Conservation (phyloP, 2,329 filamentous ascomycete species). For the Zalaria obscura region DNA sequence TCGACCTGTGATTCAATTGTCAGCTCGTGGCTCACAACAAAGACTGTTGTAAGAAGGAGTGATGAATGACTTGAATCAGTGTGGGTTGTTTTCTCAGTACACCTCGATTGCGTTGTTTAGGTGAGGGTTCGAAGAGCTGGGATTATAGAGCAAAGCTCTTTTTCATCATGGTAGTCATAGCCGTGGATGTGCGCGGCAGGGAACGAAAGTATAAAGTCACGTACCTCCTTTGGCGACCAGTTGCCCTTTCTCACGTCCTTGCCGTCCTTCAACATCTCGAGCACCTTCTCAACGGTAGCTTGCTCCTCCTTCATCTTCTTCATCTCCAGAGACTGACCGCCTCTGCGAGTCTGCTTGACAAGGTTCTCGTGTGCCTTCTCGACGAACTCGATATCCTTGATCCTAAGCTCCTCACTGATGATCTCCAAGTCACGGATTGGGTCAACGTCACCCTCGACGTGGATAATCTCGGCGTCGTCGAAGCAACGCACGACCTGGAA, state of each 20-base stretch:
- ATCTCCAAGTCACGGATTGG: constrained; percentile 88
- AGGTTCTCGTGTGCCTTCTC: constrained; percentile 89
- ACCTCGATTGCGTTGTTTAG: constrained; percentile 54
- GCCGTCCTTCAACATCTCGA: constrained; percentile 69
- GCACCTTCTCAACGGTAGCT: constrained; percentile 80
- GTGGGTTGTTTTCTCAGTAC: constrained; percentile 70
- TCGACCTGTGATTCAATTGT: constrained; percentile 55
- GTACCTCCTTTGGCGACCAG: constrained; percentile 92
- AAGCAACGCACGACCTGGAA: constrained; percentile 35
- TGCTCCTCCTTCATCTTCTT: constrained; percentile 96
- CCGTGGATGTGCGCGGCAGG: constrained; percentile 10
- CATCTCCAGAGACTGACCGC: constrained; percentile 90
- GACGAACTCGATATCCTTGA: constrained; percentile 97
- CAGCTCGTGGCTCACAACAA: background rate
- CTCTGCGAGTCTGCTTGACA: constrained; percentile 87
- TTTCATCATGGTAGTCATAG: constrained; percentile 67
- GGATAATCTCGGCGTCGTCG: constrained; percentile 98
- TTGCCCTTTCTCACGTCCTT: constrained; percentile 86
- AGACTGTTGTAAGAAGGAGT: background rate
- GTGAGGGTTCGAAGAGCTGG: constrained; percentile 98
- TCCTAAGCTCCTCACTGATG: constrained; percentile 87
- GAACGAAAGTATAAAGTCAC: constrained; percentile 21
- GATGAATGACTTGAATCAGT: constrained; percentile 11
- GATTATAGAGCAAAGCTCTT: constrained; percentile 94
- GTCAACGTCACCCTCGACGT: constrained; percentile 98